Evolutionary conservation across 805 yeast species (phyloP), one percentile per base, ranked within the genome.

Genomic region (Ogataea populi-albae): DNA sequence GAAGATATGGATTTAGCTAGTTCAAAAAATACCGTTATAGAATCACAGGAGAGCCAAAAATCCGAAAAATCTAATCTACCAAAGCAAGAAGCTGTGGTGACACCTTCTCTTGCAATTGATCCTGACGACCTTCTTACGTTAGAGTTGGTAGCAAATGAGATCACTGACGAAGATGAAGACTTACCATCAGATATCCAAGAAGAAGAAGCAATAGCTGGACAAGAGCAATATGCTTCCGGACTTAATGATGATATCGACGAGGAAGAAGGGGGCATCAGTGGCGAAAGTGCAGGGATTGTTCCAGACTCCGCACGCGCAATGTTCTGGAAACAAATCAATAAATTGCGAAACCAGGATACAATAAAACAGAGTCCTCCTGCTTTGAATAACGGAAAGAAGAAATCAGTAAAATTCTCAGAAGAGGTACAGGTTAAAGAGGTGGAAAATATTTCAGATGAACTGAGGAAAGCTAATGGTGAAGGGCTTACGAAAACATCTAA

Each of bases 341-440:
- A 52, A 4, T 49, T 47, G 34, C 59, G 46, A 48, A 56, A 23
- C 37, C 66, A 44, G 32, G 55, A 49, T 19, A 24, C 25, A 32
- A 45, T 32, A 10, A 22, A 30, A 6, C 9, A 28, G 12, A 17
- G 9, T 17, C 17, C 25, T 6, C 15, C 9, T 17, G 16, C 14
- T n/a, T 25, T 20, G 16, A 12, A 15, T 4, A 10, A 15, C 10
- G 14, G 23, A 11, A 19, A 16, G 30, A 23, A 19, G 18, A 77
- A 76, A 46, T 58, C 72, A 2, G 86, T 81, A 7, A 56, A 69
- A 12, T 81, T 81, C 59, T 66, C 79, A 0, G 65, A 66, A 1
- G 61, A 61, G 2, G 62, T 78, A 21, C 74, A 78, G 29, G 71
- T 82, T 8, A 79, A 78, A 42, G 78, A 77, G 38, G 67, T 81